Evolutionary conservation across 2,329 filamentous ascomycete species (phyloP), one percentile per base, ranked within the genome.

Genomic region (Macrophomina tecta): DNA sequence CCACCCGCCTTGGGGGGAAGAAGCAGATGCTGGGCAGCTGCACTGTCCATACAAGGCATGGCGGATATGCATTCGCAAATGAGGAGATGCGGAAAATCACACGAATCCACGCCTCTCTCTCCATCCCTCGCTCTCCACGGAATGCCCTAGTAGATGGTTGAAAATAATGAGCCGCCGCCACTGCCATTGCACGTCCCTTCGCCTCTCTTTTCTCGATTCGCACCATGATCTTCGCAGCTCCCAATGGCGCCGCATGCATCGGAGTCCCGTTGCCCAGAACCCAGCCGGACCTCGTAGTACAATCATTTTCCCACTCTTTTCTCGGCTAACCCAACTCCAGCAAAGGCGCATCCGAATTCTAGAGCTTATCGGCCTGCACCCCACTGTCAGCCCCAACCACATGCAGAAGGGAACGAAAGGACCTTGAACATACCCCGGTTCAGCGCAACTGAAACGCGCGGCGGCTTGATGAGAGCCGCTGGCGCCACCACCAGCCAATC

Each of bases 391-490:
- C 42, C 42, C 7, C 42, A n/a, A 51, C 16, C 14, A 18, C 23
- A 23, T 23, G 3, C 2, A 23, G 23, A 23, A 23, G 23, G 23
- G 23, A 23, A 23, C 23, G 23, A 16, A 28, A 34, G 30, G 28
- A 42, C 36, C 53, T 40, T 30, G 40, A 34, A 14, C 12, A 18
- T 11, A 61, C 42, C 56, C 56, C 56, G 30, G 40, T 30, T n/a
- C 28, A 42, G 38, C 30, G 40, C 56, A 38, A 45, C n/a, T 61
- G 56, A 61, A 61, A 61, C 56, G 56, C 56, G 14, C 56, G 14
- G 42, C 36, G 56, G 56, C 56, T 61, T 61, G 56, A 36, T 18
- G 56, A 61, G 46, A 61, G 56, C 40, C 56, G 40, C 42, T 23
- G 28, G 23, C 28, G 40, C 56, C 28, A 45, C 23, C 28, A 46